Base-by-base conservation (phyloP, 1,139 yeast genomes). In the Saccharomycopsis phalli region DNA sequence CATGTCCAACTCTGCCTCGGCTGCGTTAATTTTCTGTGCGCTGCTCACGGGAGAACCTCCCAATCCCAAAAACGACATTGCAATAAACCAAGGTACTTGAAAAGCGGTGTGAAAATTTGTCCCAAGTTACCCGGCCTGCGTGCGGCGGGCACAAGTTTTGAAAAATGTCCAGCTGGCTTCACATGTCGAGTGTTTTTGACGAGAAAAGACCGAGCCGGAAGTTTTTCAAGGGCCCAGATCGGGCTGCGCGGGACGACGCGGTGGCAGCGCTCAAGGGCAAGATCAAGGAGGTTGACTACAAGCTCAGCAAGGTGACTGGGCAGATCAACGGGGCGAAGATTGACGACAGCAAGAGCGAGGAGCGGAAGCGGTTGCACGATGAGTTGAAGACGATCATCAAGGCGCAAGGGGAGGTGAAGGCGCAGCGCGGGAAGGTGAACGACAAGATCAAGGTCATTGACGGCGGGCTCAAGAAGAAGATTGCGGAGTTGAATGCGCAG, bases 1-100 rank as follows among this genome's bases (percentile, higher is more conserved):
- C 80, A 88, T 81, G 59, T 88, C 97, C 52, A 88, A 74, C 63
- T 88, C 97, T 37, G 83, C 73, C 59, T 78, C 86, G 41, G 97
- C 96, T 55, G 93, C 95, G 53, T 71, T 70, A 48, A 81, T 68
- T 62, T 81, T 81, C 59, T 80, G 87, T 53, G 79, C 82, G 36
- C 86, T 72, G 31, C 82, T 69, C 48, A 77, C 58, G 51, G 79
- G 66, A 44, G 76, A 70, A 49, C 86, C 84, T 54, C 95, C 94
- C 53, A 91, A 72, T 59, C 98, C 98, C 58, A 88, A 76, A 59
- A 77, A 79, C 48, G 86, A 78, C 84, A 79, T 76, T 41, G 26
- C 51, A 10, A 7, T 22, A 22, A 10, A 7, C 10, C 6, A 22
- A 7, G 10, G 8, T 22, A 7, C 10, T 22, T 7, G 25, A 7